A percentile compares a stretch with the other conserved stretches of the same genome.
phyloP scores from a whole-genome alignment of 2,329 filamentous ascomycete species.

The Phyllosticta citriasiana region DNA sequence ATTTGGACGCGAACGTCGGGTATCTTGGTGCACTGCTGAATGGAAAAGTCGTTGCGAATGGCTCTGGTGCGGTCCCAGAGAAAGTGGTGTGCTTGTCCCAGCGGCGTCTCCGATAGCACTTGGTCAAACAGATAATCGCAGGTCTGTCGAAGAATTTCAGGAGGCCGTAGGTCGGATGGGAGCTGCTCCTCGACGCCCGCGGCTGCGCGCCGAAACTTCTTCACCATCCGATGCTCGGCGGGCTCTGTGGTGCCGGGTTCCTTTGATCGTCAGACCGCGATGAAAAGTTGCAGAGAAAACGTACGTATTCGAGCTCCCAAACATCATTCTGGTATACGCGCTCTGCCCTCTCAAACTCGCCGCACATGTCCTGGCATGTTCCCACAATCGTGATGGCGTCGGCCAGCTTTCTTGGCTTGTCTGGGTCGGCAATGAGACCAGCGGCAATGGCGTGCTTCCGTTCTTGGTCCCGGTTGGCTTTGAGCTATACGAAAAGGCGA shows the following conservation, averaged over 20 bases:
- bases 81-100: constrained; percentile 49
- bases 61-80: constrained; percentile 57
- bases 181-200: constrained; percentile 54
- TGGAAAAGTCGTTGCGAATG: constrained; percentile 55
- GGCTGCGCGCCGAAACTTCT: constrained; percentile 52
- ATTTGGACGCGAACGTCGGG: constrained; percentile 48
- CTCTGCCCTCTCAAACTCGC: constrained; percentile 52
- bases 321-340: constrained; percentile 53
- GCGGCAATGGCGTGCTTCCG: constrained; percentile 35
- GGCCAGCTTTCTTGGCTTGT: constrained; percentile 48
- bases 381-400: constrained; percentile 53
- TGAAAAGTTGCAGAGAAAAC: constrained; percentile 11
- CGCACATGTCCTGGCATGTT: constrained; percentile 54
- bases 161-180: constrained; percentile 53
- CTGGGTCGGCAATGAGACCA: constrained; percentile 48
- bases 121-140: constrained; percentile 29
- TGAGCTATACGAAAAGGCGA: constrained; percentile 11
- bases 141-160: constrained; percentile 30
- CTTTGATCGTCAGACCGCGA: constrained; percentile 20
- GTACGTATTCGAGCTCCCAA: constrained; percentile 49
- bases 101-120: constrained; percentile 35
- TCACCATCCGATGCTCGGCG: constrained; percentile 50
- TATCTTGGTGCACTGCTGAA: constrained; percentile 48
- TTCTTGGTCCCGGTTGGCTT: constrained; percentile 12
- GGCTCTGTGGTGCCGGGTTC: constrained; percentile 28